Evolutionary conservation across 1,284 basidiomycete genomes (phyloP), one percentile per base, ranked within the genome.

Genomic region (Phellopilus nigrolimitatus): DNA sequence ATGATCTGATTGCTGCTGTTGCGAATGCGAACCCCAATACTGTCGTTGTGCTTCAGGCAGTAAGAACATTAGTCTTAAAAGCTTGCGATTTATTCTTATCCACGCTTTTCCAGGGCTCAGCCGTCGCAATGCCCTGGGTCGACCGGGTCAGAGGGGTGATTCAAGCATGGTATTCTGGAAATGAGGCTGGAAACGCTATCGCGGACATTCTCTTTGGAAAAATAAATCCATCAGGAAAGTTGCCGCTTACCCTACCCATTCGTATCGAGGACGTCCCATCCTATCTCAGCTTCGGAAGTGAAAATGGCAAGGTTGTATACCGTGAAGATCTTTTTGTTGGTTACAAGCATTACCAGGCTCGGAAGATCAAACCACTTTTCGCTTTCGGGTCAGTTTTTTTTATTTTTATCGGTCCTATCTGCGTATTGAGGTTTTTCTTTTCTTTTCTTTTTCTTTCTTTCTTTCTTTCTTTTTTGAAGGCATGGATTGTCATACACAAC

Each of bases 401-500:
- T 15, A 15, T 15, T 15, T 15, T 17, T 15, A 37, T 37, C n/a
- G n/a, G n/a, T n/a, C n/a, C n/a, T n/a, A n/a, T n/a, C n/a, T n/a
- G n/a, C n/a, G n/a, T n/a, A n/a, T n/a, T n/a, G n/a, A n/a, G n/a
- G n/a, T n/a, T n/a, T n/a, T 19, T 17, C 24, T 45, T 47, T 31
- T 17, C 50, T 39, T 46, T 25, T 37, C 28, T 52, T 40, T 64
- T 36, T 24, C 30, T 40, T 22, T 19, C 19, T 45, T 30, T 46
- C 45, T 33, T 19, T 50, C 37, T 47, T 24, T 37, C 27, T 51
- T 40, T 64, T 37, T 27, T 30, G 4, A 51, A 78, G 80, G 5
- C 78, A 76, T 64, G 88, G 88, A 6, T 67, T 90, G 30, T 87
- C 83, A 3, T 91, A 89, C 67, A 84, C 86, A 4, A 74, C 71